Evolutionary conservation across 352 stramenopile species (phyloP).

Genomic region (Phytophthora ramorum): DNA sequence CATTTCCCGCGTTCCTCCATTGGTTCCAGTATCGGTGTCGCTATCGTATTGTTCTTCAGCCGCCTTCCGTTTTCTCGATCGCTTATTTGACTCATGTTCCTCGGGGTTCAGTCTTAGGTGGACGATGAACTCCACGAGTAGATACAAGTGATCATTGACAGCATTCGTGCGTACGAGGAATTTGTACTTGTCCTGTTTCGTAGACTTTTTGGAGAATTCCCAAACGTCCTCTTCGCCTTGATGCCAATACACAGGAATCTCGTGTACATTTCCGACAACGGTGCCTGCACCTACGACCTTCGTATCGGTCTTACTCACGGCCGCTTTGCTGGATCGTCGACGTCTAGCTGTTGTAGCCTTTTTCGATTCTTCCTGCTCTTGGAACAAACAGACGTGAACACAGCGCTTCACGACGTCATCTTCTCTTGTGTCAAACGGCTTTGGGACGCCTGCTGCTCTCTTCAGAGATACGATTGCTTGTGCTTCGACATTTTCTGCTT

Average conservation of each 20-base stretch:
- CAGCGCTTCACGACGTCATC: slow-evolving; percentile 81
- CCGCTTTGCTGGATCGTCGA: slow-evolving; percentile 10
- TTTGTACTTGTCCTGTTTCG: slow-evolving; percentile 85
- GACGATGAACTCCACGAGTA: slow-evolving; percentile 82
- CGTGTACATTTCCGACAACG: slow-evolving; percentile 79
- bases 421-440: slow-evolving; percentile 80
- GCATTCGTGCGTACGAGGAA: slow-evolving; percentile 80
- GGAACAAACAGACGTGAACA: slow-evolving; percentile 82
- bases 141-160: slow-evolving; percentile 69
- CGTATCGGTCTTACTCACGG: not conserved
- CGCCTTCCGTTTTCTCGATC: slow-evolving; percentile 15
- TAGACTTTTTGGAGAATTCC: slow-evolving; percentile 81
- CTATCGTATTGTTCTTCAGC: slow-evolving; percentile 11
- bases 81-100: slow-evolving; percentile 28
- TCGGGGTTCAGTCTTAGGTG: slow-evolving; percentile 49
- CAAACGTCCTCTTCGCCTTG: slow-evolving; percentile 78
- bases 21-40: slow-evolving; percentile 15
- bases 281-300: slow-evolving; percentile 36
- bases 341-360: slow-evolving; percentile 12
- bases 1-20: slow-evolving; percentile 59
- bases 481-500: slow-evolving; percentile 58
- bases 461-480: slow-evolving; percentile 85
- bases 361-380: slow-evolving; percentile 58
- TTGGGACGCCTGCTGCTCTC: slow-evolving; percentile 68
- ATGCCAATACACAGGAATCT: slow-evolving; percentile 80